Conservation (phyloP, 352 stramenopile species). For the Globisporangium paddicum region DNA sequence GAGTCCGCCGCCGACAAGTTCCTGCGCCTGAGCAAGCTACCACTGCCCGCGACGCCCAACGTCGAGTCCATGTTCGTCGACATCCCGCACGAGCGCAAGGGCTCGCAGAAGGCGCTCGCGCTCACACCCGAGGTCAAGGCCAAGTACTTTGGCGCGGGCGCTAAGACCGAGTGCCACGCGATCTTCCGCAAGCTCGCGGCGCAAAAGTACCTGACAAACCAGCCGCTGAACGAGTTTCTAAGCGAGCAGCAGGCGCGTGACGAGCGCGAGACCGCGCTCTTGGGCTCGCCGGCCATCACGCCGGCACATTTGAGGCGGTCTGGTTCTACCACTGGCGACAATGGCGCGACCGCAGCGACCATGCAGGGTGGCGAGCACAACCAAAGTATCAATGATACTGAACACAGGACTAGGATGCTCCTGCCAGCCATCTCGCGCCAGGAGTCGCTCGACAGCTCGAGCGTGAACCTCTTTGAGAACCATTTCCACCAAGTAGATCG, state of each 20-base stretch:
- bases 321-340: background rate
- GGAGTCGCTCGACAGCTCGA: background rate
- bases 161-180: conserved; percentile 44
- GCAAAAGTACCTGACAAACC: conserved; percentile 56
- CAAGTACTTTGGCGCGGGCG: conserved; percentile 57
- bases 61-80: conserved; percentile 31
- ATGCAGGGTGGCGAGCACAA: background rate
- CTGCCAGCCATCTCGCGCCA: conserved; percentile 3
- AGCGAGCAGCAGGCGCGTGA: conserved; percentile 26
- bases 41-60: conserved; percentile 23
- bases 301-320: background rate
- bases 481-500: conserved; percentile 22
- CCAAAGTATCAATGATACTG: background rate
- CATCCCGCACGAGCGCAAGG: conserved; percentile 15
- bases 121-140: conserved; percentile 52
- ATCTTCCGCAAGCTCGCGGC: conserved; percentile 68
- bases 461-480: conserved; percentile 12
- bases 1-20: conserved; percentile 61
- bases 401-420: background rate
- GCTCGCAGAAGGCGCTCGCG: conserved; percentile 26
- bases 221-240: conserved; percentile 52
- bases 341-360: background rate
- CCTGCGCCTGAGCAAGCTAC: conserved; percentile 51
- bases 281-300: conserved; percentile 5
- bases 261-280: conserved; percentile 15